phyloP scores from a whole-genome alignment of 345 rosid genomes.

The Arabidopsis thaliana region DNA sequence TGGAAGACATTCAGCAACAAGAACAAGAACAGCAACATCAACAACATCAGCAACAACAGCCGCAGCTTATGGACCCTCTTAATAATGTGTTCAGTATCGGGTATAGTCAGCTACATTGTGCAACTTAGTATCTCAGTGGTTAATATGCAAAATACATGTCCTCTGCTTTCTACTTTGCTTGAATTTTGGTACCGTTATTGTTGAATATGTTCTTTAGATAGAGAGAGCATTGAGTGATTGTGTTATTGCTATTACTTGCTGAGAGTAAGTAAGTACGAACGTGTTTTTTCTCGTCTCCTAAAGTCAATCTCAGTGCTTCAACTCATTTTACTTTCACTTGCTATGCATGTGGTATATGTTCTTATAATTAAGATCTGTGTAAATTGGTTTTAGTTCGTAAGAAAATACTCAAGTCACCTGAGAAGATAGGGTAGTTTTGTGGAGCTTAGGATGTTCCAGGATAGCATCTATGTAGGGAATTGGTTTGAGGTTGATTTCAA shows the following conservation, averaged over 20 bases:
- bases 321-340: background rate
- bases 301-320: constrained; percentile 3
- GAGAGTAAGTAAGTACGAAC: background rate
- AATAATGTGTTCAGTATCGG: constrained; percentile 89
- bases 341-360: constrained; percentile 3
- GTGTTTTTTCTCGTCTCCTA: background rate
- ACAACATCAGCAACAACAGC: constrained; percentile 57
- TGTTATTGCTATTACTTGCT: constrained; percentile 6
- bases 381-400: background rate
- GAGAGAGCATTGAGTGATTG: constrained; percentile 8
- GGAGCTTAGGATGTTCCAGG: constrained; percentile 11
- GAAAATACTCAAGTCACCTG: constrained; percentile 21
- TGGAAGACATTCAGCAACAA: constrained; percentile 50
- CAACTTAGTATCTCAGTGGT: constrained; percentile 21
- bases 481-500: constrained; percentile 1
- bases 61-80: constrained; percentile 81
- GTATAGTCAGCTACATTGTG: constrained; percentile 52
- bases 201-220: constrained; percentile 9
- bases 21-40: constrained; percentile 44
- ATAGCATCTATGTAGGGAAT: constrained; percentile 6
- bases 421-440: constrained; percentile 8
- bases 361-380: constrained; percentile 14
- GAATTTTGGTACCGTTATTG: background rate
- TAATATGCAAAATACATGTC: constrained; percentile 19
- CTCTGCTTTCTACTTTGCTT: constrained; percentile 14